A percentile compares a stretch with the other conserved stretches of the same genome.
Conservation (phyloP, 2,329 filamentous ascomycete genomes). For the Phaeophleospora eucalypticola region DNA sequence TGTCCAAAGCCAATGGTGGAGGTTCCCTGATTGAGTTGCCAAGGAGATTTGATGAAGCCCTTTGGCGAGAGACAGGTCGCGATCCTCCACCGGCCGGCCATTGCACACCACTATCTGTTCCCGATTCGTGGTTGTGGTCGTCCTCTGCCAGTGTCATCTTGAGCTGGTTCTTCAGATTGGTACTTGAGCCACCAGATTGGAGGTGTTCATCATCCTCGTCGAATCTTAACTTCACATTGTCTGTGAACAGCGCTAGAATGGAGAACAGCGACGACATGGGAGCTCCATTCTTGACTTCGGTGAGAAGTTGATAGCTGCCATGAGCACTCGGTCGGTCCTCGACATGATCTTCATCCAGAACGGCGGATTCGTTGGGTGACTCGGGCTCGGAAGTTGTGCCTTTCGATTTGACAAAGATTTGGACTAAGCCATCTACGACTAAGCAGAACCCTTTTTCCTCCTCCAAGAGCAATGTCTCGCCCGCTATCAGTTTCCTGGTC, state of each 20-base stretch:
- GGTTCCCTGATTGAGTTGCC: slow-evolving; percentile 26
- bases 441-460: slow-evolving; percentile 98
- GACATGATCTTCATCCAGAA: slow-evolving; percentile 47
- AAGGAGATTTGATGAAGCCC: slow-evolving; percentile 16
- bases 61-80: slow-evolving; percentile 26
- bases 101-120: slow-evolving; percentile 21
- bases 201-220: slow-evolving; percentile 58
- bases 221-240: slow-evolving; percentile 77
- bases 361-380: slow-evolving; percentile 39
- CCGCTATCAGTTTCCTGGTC: slow-evolving; percentile 90
- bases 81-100: slow-evolving; percentile 19
- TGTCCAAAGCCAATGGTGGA: slow-evolving; percentile 29
- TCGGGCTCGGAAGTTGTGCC: slow-evolving; percentile 41
- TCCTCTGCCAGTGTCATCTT: slow-evolving; percentile 22
- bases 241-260: slow-evolving; percentile 93
- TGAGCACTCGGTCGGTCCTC: slow-evolving; percentile 66
- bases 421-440: slow-evolving; percentile 91
- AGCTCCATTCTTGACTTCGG: slow-evolving; percentile 94
- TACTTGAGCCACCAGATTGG: slow-evolving; percentile 17
- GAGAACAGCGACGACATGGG: slow-evolving; percentile 99
- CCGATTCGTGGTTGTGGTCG: slow-evolving; percentile 23
- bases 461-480: slow-evolving; percentile 89
- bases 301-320: slow-evolving; percentile 89
- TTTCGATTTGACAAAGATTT: slow-evolving; percentile 96
- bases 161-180: slow-evolving; percentile 22